A percentile compares a stretch with the other conserved stretches of the same genome.
phyloP scores from a whole-genome alignment of 371 early-diverging fungal genomes.

The Circinella minor region DNA sequence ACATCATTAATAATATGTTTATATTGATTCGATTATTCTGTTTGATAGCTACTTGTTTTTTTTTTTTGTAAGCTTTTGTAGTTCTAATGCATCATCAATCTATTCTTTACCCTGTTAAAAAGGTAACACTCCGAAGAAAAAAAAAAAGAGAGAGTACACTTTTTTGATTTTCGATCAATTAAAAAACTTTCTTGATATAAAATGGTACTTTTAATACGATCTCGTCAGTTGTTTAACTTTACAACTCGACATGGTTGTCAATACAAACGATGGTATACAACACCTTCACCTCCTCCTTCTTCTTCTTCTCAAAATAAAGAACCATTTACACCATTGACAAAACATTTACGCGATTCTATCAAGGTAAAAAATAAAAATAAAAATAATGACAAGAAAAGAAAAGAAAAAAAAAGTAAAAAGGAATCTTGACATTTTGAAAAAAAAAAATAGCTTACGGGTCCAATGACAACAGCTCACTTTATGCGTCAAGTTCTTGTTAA shows the following conservation, averaged over 20 bases:
- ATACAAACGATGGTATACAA: not conserved
- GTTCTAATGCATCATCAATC: too few species aligned
- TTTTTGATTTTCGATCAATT: too few species aligned
- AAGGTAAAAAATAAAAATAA: slow-evolving; percentile 39
- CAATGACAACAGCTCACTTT: slow-evolving; percentile 86
- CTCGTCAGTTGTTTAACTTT: not conserved
- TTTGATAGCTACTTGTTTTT: too few species aligned
- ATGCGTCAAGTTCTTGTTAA: slow-evolving; percentile 91
- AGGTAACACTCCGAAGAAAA: too few species aligned
- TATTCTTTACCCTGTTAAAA: too few species aligned
- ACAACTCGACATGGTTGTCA: not conserved
- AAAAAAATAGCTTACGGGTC: slow-evolving; percentile 68
- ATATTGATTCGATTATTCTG: too few species aligned
- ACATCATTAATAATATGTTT: too few species aligned
- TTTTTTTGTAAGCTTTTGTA: too few species aligned
- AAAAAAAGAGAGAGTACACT: too few species aligned
- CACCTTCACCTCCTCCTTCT: not conserved
- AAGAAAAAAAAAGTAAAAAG: too few species aligned
- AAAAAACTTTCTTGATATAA: too few species aligned
- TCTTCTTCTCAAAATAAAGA: slow-evolving; percentile 43
- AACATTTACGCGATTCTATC: slow-evolving; percentile 66
- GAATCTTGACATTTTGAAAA: not conserved
- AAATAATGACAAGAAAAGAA: not conserved
- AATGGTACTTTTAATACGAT: not conserved
- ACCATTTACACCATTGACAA: slow-evolving; percentile 59